Conservation (phyloP, 257 asterid genomes). For the Lantana camara region DNA sequence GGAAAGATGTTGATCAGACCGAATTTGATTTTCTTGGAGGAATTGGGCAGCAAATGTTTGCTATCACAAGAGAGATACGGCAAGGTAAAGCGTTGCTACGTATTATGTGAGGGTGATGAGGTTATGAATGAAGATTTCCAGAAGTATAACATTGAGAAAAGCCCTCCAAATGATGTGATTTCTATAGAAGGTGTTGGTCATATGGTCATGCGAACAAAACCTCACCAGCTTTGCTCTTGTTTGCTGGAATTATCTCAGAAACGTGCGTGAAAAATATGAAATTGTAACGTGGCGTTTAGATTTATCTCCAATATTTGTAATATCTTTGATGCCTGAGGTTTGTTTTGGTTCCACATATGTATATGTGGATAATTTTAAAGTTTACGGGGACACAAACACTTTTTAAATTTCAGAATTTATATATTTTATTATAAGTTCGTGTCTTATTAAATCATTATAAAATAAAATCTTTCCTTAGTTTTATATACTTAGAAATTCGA, state of each 20-base stretch:
- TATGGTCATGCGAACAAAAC: slow-evolving; percentile 59
- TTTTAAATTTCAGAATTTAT: no score
- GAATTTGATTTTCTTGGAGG: slow-evolving; percentile 40
- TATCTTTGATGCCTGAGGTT: no score
- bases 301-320: no score
- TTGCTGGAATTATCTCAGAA: slow-evolving; percentile 36
- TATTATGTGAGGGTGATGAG: slow-evolving; percentile 48
- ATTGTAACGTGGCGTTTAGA: no score
- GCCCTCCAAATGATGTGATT: slow-evolving; percentile 50
- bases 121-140: slow-evolving; percentile 55
- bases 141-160: slow-evolving; percentile 40
- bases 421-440: no score
- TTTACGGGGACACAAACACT: no score
- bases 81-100: slow-evolving; percentile 41
- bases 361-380: no score
- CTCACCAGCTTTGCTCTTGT: slow-evolving; percentile 33
- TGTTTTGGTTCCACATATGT: no score
- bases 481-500: no score
- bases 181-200: slow-evolving; percentile 46
- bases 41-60: slow-evolving; percentile 37
- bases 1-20: slow-evolving; percentile 53
- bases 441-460: no score
- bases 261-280: no score
- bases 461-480: no score
- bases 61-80: slow-evolving; percentile 53